These are phyloP conservation scores for Scleroderma citrinum DNA, from an alignment of 768 basidiomycete species.

Conservation along the genomic window DNA sequence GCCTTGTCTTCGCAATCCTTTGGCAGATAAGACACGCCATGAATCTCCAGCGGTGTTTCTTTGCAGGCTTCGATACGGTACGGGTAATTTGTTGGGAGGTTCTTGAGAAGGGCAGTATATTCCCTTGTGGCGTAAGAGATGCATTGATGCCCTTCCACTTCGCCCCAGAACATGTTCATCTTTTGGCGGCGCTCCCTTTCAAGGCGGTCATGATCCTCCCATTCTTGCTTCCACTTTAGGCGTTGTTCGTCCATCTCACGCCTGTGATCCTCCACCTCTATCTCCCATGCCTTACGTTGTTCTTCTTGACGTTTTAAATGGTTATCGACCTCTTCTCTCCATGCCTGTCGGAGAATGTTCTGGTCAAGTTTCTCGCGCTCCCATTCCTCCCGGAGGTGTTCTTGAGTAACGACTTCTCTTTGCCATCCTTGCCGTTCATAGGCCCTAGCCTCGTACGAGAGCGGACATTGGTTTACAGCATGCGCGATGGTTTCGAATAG, in stretches of 20 bases:
- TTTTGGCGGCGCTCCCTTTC: conserved; percentile 13
- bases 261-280: conserved; percentile 6
- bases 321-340: neutral
- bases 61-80: conserved; percentile 18
- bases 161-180: conserved; percentile 19
- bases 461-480: neutral
- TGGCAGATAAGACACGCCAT: conserved; percentile 13
- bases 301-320: neutral
- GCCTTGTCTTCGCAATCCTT: conserved; percentile 19
- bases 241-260: neutral
- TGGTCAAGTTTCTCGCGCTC: neutral
- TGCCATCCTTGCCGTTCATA: neutral
- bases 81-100: conserved; percentile 20
- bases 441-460: neutral
- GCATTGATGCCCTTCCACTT: conserved; percentile 16
- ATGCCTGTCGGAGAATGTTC: neutral
- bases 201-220: conserved; percentile 8
- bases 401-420: neutral
- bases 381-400: neutral
- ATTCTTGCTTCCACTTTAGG: conserved; percentile 17
- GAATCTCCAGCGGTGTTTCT: conserved; percentile 18
- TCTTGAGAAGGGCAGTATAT: conserved; percentile 26
- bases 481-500: neutral
- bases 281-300: conserved; percentile 12
- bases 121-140: conserved; percentile 21